Evolutionary conservation across 2,329 filamentous ascomycete genomes (phyloP), one percentile per base, ranked within the genome.

Genomic region (Fusarium pseudocircinatum): DNA sequence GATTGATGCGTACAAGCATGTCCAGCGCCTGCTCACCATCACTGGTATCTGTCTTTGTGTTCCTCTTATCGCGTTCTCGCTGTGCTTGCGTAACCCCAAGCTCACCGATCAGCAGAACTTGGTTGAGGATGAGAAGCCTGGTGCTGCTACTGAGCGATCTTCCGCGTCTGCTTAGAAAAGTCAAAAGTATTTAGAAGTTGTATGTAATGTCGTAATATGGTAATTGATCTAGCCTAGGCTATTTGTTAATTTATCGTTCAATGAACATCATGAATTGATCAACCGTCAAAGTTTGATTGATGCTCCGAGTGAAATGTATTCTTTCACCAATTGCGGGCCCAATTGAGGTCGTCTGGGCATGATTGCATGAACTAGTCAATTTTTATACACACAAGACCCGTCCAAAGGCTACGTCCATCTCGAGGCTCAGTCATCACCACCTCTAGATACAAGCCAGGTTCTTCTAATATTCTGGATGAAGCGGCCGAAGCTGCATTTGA

Each of bases 41-140:
- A 84, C 84, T 7, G 86, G 86, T 39, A 84, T 87, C 74, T 85
- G 84, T 64, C 79, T 87, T 34, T 86, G 83, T 56, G 81, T 87
- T 36, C 86, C 85, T 30, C 82, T 87, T 28, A 85, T 87, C 36
- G 81, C 65, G 3, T 85, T 87, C 57, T 82, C 84, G 4, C 43
- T 83, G 15, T 75, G 77, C 60, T 76, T 86, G 63, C 82, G 85
- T 60, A 86, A 87, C 77, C 85, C 85, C 42, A 83, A 82, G 76
- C 81, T 87, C 56, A 86, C 82, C 61, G 76, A 85, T 44, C 53
- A 83, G 61, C 85, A 87, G 80, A 86, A 82, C 8, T 71, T 86
- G 72, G 83, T 81, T 26, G 79, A 81, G 63, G 79, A 79, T 14
- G 78, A 77, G 53, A 73, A 75, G 65, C 72, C 68, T 6, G 68